Conservation (phyloP, 2,329 filamentous ascomycete genomes). For the Hypoxylon sp. region DNA sequence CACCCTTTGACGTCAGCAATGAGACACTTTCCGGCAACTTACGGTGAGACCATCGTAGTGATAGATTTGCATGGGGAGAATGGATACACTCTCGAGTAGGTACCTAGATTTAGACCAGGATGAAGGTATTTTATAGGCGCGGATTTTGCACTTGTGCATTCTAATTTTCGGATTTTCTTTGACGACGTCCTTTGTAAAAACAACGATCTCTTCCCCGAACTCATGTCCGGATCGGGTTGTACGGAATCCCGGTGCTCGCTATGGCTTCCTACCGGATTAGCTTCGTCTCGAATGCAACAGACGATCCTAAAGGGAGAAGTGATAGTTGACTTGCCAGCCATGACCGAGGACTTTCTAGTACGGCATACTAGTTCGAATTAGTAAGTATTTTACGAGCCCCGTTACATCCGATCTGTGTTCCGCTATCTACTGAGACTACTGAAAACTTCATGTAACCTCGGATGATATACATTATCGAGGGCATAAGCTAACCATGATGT, state of each 20-base stretch:
- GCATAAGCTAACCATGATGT: not conserved
- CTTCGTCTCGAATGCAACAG: not conserved
- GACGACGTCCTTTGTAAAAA: not conserved
- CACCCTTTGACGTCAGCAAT: conserved; percentile 19
- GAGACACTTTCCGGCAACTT: not conserved
- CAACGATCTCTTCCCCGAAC: not conserved
- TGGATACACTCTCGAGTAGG: not conserved
- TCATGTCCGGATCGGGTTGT: conserved; percentile 14
- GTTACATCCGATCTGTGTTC: not conserved
- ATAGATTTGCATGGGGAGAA: not conserved
- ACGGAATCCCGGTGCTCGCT: not conserved
- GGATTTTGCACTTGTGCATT: not conserved
- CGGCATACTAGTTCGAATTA: not conserved
- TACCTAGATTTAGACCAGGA: not conserved
- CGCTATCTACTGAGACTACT: not conserved
- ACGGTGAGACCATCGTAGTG: not conserved
- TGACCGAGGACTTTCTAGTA: not conserved
- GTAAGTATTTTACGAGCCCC: not conserved
- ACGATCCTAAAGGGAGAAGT: not conserved
- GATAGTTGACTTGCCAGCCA: not conserved
- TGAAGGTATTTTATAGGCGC: not conserved
- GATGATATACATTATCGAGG: not conserved
- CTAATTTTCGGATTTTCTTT: not conserved
- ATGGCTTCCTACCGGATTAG: conserved; percentile 8
- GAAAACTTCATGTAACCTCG: not conserved